Evolutionary conservation across 1,284 basidiomycete species (phyloP).

Genomic region (Microbotryomycetes sp.): DNA sequence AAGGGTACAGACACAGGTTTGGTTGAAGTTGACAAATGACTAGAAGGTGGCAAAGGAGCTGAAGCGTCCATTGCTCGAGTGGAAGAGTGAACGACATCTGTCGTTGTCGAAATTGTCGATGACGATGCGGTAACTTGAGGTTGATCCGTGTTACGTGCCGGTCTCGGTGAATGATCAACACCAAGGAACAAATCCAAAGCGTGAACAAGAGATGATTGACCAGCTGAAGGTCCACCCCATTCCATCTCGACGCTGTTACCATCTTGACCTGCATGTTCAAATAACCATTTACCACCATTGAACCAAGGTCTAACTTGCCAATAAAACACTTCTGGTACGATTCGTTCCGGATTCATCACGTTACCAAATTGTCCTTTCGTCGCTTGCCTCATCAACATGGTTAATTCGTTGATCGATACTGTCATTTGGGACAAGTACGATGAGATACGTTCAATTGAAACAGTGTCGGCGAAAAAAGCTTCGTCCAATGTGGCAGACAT

Average conservation of each 20-base stretch:
- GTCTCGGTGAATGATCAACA: conserved; percentile 55
- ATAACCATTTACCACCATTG: conserved; percentile 75
- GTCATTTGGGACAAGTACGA: conserved; percentile 63
- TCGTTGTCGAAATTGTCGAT: conserved; percentile 26
- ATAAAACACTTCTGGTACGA: conserved; percentile 72
- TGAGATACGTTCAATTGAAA: conserved; percentile 58
- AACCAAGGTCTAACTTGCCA: conserved; percentile 87
- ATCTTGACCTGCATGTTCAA: conserved; percentile 62
- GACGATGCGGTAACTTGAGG: conserved; percentile 28
- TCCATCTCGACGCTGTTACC: conserved; percentile 48
- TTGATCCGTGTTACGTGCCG: conserved; percentile 1
- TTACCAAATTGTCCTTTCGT: conserved; percentile 54
- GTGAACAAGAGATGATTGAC: conserved; percentile 82
- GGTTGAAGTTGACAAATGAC: not conserved
- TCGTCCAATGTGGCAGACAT: conserved; percentile 90
- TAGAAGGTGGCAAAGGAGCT: conserved; percentile 19
- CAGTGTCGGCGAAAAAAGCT: conserved; percentile 75
- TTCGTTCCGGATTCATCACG: not conserved
- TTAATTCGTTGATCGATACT: conserved; percentile 60
- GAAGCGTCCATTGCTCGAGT: conserved; percentile 44
- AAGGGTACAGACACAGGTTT: conserved; percentile 35
- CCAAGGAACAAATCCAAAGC: conserved; percentile 85
- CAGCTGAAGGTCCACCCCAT: conserved; percentile 81
- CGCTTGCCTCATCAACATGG: conserved; percentile 58
- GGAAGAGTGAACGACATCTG: conserved; percentile 50